phyloP scores from a whole-genome alignment of 768 basidiomycete species.

The Tulasnella sp. region DNA sequence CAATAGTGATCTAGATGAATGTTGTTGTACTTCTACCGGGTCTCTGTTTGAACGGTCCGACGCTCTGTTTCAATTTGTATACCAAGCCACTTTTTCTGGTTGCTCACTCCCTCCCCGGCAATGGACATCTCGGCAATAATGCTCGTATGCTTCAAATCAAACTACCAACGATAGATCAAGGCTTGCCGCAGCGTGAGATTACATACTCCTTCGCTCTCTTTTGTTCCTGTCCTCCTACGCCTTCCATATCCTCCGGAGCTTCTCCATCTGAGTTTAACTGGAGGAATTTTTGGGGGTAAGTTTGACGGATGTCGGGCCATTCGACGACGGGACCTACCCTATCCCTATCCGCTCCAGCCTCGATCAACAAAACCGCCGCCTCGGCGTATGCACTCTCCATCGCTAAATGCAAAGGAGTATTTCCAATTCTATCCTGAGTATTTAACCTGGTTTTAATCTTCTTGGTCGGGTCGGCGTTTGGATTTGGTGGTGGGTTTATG shows the following conservation, averaged over 20 bases:
- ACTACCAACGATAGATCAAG: conserved; percentile 28
- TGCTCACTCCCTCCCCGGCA: background rate
- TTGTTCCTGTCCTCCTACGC: conserved; percentile 88
- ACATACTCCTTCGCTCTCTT: conserved; percentile 70
- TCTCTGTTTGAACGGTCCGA: background rate
- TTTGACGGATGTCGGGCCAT: background rate
- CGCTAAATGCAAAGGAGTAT: conserved; percentile 93
- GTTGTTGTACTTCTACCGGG: background rate
- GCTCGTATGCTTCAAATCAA: background rate
- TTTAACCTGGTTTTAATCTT: conserved; percentile 72
- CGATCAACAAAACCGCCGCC: conserved; percentile 82
- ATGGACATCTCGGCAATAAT: background rate
- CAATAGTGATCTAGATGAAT: background rate
- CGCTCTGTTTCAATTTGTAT: background rate
- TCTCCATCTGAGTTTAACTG: conserved; percentile 79
- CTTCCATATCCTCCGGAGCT: conserved; percentile 81
- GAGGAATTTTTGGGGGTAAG: background rate
- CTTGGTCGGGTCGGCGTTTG: conserved; percentile 34
- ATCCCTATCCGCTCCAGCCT: conserved; percentile 88
- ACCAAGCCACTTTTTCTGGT: background rate
- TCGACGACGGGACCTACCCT: conserved; percentile 48
- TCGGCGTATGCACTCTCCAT: conserved; percentile 95
- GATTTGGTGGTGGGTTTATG: conserved; percentile 62
- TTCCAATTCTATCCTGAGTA: conserved; percentile 75
- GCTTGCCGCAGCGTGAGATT: conserved; percentile 59